Percentiles rank a stretch among this genome's conserved stretches.
phyloP scores from a whole-genome alignment of 164 flowering plant species.

The Platanus orientalis region DNA sequence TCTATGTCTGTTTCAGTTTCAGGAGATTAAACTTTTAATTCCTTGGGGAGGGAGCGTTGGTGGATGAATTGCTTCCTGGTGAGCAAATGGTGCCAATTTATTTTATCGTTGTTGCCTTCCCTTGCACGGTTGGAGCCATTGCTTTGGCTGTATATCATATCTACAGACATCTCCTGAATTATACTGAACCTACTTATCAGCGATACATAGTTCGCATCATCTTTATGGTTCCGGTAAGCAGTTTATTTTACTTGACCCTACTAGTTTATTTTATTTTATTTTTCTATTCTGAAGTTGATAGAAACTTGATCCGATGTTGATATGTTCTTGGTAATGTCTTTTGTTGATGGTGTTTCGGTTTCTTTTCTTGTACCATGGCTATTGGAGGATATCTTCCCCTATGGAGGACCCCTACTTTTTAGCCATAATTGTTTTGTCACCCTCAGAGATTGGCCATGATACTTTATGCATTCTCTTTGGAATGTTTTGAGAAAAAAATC shows the following conservation, averaged over 20 bases:
- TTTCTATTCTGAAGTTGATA: not conserved
- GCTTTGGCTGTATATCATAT: constrained; percentile 75
- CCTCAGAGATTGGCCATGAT: not conserved
- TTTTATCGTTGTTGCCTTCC: constrained; percentile 55
- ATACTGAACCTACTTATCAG: constrained; percentile 95
- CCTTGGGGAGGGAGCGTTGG: not conserved
- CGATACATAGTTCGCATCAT: constrained; percentile 93
- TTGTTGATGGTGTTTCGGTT: not conserved
- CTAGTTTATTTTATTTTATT: not conserved
- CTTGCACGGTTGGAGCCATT: constrained; percentile 75
- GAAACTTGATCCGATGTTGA: not conserved
- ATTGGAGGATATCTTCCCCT: not conserved
- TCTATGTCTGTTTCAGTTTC: no score
- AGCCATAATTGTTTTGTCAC: not conserved
- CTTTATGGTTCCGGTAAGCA: constrained; percentile 94
- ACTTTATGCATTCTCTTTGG: not conserved
- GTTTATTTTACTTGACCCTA: not conserved
- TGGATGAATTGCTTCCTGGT: not conserved
- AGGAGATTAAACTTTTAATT: no score
- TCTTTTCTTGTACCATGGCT: not conserved
- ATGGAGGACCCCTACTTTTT: not conserved
- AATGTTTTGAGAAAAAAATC: no score
- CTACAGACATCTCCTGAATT: constrained; percentile 85
- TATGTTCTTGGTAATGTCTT: not conserved
- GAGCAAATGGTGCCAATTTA: constrained; percentile 47